Evolutionary conservation across 202 grass and related monocot species (phyloP), one percentile per base, ranked within the genome.

Genomic region (Bolboschoenoplectus hybrid): DNA sequence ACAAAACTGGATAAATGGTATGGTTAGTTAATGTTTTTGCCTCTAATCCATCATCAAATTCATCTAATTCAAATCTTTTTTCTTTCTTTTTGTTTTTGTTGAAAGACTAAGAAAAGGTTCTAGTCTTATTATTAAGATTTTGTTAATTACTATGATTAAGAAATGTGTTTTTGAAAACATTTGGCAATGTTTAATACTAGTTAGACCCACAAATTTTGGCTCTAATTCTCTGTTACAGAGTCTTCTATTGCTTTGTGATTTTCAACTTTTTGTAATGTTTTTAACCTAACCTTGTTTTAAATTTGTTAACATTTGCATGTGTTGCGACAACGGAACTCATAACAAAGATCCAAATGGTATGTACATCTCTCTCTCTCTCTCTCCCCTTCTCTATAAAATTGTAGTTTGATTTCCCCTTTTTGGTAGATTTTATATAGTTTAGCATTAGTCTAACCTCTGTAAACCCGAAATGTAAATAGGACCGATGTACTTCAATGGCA

Each of bases 1-100:
- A 80, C 87, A 86, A 67, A 97, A 95, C 70, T 97, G 95, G 95
- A 97, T 97, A 56, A 97, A 97, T 76, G 95, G 95, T 97, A 90
- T 87, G 87, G 26, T 26, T 26, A 26, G 26, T 58, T 80, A 53
- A 64, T 66, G 1, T 7, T 51, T 83, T 52, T 26, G 26, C 62
- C 9, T 77, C 13, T 36, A 57, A 36, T 80, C 38, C 26, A 68
- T 8, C 9, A n/a, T 77, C 34, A 35, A 34, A 13, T 82, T 82
- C n/a, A 50, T 74, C 61, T 41, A 58, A 12, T 60, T 80, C 76
- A 46, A 35, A 55, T 38, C 44, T 79, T 79, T n/a, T 57, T 17
- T 39, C 1, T 17, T 78, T 57, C 12, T 51, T 7, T 56, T 57
- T 78, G 26, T 50, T 26, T 26, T 26, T 26, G 26, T 26, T 26